Evolutionary conservation across 139 green algal species (phyloP), one percentile per base, ranked within the genome.

Genomic region (Ulvella scutata): DNA sequence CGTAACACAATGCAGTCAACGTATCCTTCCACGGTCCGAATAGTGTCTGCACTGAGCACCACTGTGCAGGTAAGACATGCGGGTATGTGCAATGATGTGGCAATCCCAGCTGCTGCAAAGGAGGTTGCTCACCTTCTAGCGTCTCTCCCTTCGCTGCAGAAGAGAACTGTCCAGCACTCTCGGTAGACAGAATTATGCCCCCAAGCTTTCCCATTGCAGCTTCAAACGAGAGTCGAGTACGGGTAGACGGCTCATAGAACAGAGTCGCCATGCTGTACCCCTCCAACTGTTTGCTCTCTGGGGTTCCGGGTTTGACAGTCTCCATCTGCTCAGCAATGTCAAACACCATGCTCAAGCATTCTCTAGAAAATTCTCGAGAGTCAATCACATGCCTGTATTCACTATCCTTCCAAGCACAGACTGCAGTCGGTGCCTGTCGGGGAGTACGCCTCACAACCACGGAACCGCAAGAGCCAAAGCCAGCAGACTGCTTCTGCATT

Each of bases 191-290:
- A 43, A 98, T 88, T 0, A 84, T 88, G 72, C 95, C 95, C 3
- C 95, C 95, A 7, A 99, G 88, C 1, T 86, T 80, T 3, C 79
- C 81, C 91, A 99, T 98, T 3, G 95, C 95, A 0, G 87, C 89
- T 77, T 99, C 95, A 81, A 99, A 99, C 0, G 89, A 97, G 2
- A 99, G 86, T 4, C 95, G 82, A 7, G 95, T 99, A 39, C 95
- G 89, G 4, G 95, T 99, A 33, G 95, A 99, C 10, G 95, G 95
- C 86, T 99, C 95, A 80, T 99, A 99, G 79, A 99, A 99, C 4
- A 99, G 87, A 2, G 95, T 99, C 28, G 92, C 89, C 94, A 98
- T 98, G 6, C 98, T 84, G 74, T 88, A 88, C 29, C 92, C 94
- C 20, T 93, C 79, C 38, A 99, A 82, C 79, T 92, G 77, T 21